Evolutionary conservation across 495 filamentous ascomycete species (phyloP).

Genomic region (Thermochaetoides thermophila): DNA sequence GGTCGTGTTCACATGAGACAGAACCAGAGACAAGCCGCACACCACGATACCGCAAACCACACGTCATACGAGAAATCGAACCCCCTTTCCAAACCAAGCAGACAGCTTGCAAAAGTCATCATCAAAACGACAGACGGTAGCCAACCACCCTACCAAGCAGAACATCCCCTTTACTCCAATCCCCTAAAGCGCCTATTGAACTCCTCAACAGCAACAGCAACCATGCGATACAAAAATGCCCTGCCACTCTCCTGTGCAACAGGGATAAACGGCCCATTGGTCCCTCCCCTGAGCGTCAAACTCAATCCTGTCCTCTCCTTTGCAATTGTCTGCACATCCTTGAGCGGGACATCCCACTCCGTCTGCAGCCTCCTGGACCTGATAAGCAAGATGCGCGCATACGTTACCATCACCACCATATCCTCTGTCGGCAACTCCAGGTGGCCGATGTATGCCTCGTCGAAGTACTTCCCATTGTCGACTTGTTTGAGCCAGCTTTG

Average conservation of each 20-base stretch:
- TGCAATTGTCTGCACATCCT: conserved; percentile 89
- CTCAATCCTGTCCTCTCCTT: conserved; percentile 93
- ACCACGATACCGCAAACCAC: no score
- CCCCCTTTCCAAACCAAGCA: no score
- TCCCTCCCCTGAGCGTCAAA: conserved; percentile 72
- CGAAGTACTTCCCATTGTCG: conserved; percentile 93
- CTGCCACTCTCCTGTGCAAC: conserved; percentile 75
- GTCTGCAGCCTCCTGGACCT: conserved; percentile 66
- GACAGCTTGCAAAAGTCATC: not conserved
- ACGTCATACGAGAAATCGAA: no score
- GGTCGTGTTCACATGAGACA: no score
- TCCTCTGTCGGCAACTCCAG: conserved; percentile 81
- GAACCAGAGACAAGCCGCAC: no score
- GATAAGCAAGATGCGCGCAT: conserved; percentile 80
- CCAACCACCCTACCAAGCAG: not conserved
- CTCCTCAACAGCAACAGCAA: conserved; percentile 42
- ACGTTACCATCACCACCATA: conserved; percentile 91
- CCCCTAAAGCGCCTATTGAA: conserved; percentile 40
- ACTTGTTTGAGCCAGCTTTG: conserved; percentile 98
- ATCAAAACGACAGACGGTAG: not conserved
- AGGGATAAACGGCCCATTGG: conserved; percentile 89
- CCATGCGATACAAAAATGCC: conserved; percentile 65
- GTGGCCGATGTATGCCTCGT: conserved; percentile 93
- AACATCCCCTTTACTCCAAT: conserved; percentile 17
- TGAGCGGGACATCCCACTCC: conserved; percentile 92